Evolutionary conservation across 306 rosid species (phyloP).

Genomic region (Sphenostylis stenocarpa): DNA sequence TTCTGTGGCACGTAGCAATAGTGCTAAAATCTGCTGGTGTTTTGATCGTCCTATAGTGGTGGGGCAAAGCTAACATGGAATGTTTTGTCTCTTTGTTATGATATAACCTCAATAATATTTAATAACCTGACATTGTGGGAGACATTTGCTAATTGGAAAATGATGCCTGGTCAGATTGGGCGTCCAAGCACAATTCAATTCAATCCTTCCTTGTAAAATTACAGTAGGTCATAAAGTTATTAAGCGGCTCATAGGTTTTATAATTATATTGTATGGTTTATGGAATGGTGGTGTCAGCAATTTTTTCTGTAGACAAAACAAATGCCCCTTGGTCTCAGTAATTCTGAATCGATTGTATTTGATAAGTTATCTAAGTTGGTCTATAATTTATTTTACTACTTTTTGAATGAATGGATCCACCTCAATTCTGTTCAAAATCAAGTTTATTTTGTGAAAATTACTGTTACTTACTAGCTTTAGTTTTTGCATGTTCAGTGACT

Average conservation of each 20-base stretch:
- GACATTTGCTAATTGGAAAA: constrained; percentile 10
- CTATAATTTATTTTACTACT: not conserved
- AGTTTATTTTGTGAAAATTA: too few species aligned
- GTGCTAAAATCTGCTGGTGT: constrained; percentile 31
- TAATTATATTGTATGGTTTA: too few species aligned
- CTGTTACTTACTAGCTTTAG: too few species aligned
- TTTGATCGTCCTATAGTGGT: constrained; percentile 45
- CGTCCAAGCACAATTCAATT: not conserved
- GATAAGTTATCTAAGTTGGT: not conserved
- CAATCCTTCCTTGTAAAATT: not conserved
- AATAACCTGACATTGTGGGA: not conserved
- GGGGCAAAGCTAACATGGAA: constrained; percentile 43
- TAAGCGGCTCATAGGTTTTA: not conserved
- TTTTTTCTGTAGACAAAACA: not conserved
- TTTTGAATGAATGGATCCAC: not conserved
- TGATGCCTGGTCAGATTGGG: not conserved
- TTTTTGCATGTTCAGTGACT: too few species aligned
- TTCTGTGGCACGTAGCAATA: constrained; percentile 30
- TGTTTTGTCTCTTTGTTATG: constrained; percentile 42
- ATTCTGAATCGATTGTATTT: not conserved
- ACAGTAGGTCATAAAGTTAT: not conserved
- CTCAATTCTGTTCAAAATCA: too few species aligned
- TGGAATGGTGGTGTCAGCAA: not conserved
- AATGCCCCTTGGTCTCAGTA: not conserved
- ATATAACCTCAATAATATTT: constrained; percentile 20